phyloP scores from a whole-genome alignment of 2,329 filamentous ascomycete species.

The Colletotrichum kahawae region DNA sequence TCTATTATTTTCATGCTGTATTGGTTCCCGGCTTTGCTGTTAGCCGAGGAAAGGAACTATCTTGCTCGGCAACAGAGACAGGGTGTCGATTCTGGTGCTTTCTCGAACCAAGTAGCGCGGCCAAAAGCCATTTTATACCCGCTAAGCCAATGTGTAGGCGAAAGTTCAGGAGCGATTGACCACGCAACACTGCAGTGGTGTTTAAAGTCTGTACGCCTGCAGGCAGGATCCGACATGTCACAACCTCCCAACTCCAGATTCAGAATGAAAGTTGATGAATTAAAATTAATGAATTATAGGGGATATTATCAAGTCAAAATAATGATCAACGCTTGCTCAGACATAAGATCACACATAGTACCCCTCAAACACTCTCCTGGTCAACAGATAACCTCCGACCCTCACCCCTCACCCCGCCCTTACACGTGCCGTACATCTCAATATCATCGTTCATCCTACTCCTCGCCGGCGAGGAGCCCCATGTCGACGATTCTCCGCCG shows the following conservation, averaged over 20 bases:
- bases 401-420: not conserved
- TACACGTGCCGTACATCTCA: not conserved
- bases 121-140: not conserved
- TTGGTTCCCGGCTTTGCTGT: fast-evolving
- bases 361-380: not conserved
- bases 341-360: fast-evolving
- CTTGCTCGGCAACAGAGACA: no score
- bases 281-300: not conserved
- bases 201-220: fast-evolving
- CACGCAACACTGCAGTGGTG: not conserved
- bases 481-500: not conserved
- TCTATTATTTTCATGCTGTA: no score
- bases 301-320: not conserved
- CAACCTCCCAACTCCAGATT: not conserved
- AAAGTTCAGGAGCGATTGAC: fast-evolving
- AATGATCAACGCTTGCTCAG: not conserved
- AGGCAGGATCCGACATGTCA: fast-evolving
- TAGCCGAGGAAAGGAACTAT: no score
- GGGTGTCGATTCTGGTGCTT: no score
- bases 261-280: not conserved
- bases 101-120: fast-evolving
- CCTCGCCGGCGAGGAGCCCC: not conserved
- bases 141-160: fast-evolving
- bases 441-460: not conserved
- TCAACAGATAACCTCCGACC: not conserved